phyloP scores from a whole-genome alignment of 1,139 yeast species.

The Saccharomyces hybrid region DNA sequence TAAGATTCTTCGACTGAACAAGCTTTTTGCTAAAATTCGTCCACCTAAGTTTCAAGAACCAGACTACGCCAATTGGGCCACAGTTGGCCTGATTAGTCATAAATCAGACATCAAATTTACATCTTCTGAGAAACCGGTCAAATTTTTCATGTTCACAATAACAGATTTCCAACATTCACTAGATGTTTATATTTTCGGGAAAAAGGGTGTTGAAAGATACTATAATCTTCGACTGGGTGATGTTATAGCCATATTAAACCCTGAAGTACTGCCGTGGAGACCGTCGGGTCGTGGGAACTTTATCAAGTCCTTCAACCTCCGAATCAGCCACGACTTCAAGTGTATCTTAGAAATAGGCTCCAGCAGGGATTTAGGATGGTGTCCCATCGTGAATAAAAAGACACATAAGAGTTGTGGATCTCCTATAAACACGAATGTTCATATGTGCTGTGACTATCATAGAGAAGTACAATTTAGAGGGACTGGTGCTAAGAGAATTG shows the following conservation, averaged over 20 bases:
- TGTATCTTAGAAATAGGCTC: constrained; percentile 40
- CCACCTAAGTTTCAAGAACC: constrained; percentile 55
- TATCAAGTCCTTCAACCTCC: constrained; percentile 50
- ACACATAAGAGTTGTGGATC: constrained; percentile 49
- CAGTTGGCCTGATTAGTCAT: constrained; percentile 48
- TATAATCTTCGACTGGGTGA: constrained; percentile 74
- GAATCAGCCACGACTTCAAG: constrained; percentile 44
- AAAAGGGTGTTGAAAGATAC: constrained; percentile 54
- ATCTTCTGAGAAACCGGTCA: constrained; percentile 37
- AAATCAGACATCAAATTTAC: constrained; percentile 50
- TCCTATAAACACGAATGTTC: constrained; percentile 48
- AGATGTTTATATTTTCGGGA: constrained; percentile 56
- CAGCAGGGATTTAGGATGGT: constrained; percentile 61
- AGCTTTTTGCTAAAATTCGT: constrained; percentile 52
- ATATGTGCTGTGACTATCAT: constrained; percentile 65
- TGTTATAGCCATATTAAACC: constrained; percentile 66
- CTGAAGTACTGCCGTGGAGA: constrained; percentile 45
- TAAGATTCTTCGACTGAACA: constrained; percentile 47
- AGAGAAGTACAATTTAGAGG: constrained; percentile 49
- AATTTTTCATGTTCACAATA: constrained; percentile 53
- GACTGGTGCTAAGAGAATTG: constrained; percentile 58
- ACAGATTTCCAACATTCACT: constrained; percentile 61
- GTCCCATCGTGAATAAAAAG: constrained; percentile 41
- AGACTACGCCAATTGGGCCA: no score
- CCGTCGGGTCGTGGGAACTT: constrained; percentile 18